Base-by-base conservation (phyloP, 2,329 filamentous ascomycete species). In the Penicillium sp. region DNA sequence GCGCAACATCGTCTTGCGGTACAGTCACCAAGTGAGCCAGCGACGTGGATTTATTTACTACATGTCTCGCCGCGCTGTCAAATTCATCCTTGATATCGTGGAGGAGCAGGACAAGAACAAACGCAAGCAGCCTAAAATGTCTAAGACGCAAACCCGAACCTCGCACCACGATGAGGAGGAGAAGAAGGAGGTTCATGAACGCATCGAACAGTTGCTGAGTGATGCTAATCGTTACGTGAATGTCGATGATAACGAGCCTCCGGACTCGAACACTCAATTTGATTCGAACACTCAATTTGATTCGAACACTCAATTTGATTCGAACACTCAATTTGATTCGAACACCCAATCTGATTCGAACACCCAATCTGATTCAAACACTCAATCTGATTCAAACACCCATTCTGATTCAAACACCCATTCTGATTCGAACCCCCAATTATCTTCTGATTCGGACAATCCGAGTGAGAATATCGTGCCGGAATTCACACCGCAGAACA, bases 11-110 rank as follows among this genome's bases (percentile, higher is more conserved):
- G 94, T 99, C 49, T 83, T 99, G 40, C 90, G 94, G 25, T 99
- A 99, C 73, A 95, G 94, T 61, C 94, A 99, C 70, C 94, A 99
- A 78, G 94, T 96, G 68, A 92, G 92, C 71, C 95, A 99, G 75
- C 85, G 94, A 50, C 87, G 94, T 65, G 95, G 94, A 51, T 97
- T 99, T 70, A 88, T 99, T 31, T 99, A 99, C 78, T 99, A 99
- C 75, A 88, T 97, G 77, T 97, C 95, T 11, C 86, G 93, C 46
- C 87, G 92, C 61, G 95, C 94, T 4, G 90, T 99, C 70, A 99
- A 97, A 70, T 99, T 99, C 72, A 97, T 99, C 57, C 80, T 97
- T 10, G 94, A 99, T 73, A 96, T 99, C 65, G 90, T 99, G 3
- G 92, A 97, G 55, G 94, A 99, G 71, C 92, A 97, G 73, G 85